Base-by-base conservation (phyloP, 1,139 yeast genomes). In the Scheffersomyces parashehatae region DNA sequence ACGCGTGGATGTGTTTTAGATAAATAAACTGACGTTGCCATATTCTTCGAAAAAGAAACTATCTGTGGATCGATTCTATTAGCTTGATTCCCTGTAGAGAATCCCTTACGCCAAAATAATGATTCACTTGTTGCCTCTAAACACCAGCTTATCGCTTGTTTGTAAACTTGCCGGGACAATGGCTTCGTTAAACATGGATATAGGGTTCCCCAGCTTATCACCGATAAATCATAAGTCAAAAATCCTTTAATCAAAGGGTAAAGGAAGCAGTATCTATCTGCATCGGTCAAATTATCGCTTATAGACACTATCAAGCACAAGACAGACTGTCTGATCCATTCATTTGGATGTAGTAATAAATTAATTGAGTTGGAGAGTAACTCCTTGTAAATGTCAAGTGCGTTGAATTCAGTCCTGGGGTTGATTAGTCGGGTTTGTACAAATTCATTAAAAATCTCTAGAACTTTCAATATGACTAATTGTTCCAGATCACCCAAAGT, bases 401-500 rank as follows among this genome's bases (percentile, higher is more conserved):
- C 70, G 51, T 72, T 73, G 54, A 72, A 73, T 35, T 73, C 74
- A 0, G 65, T 48, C 29, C 51, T 53, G 0, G 77, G 75, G 46
- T 69, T 71, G 9, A 73, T 70, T 2, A 73, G 50, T 41, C 63
- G 56, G 16, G 58, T 52, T 5, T 51, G 48, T 6, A 73, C 75
- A 52, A 72, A 68, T 34, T 49, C 52, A 37, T 62, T 56, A 76
- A 93, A 81, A 1, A 88, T 79, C 49, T 82, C 83, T 16, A 93
- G 62, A 0, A 89, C 93, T 45, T 81, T 80, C n/a, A 87, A 75
- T 0, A 87, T 88, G 8, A 93, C 95, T 41, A 83, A 73, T 54
- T 90, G 97, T 53, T 90, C 96, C 0, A 85, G 79, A 60, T 90
- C 98, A 6, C 84, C 78, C 30, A 91, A 64, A 0, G 96, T 85